Percentiles rank a stretch among this genome's conserved stretches.
phyloP scores from a whole-genome alignment of 345 rosid species.

The Salix viminalis region DNA sequence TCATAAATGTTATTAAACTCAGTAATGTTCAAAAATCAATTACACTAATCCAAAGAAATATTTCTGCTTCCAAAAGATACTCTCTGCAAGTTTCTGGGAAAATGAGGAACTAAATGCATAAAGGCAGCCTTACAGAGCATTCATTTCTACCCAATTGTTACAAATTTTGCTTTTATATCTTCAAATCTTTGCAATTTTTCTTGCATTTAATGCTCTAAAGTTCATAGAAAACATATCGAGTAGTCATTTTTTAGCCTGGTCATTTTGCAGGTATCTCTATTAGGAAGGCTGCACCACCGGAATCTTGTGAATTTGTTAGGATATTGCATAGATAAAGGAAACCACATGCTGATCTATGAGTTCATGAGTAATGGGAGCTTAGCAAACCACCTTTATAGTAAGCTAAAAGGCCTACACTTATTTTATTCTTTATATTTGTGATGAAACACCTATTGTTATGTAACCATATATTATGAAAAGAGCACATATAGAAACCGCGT shows the following conservation, averaged over 20 bases:
- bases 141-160: not conserved
- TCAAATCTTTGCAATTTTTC: not conserved
- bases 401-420: conserved; percentile 29
- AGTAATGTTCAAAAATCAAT: not conserved
- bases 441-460: not conserved
- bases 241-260: conserved; percentile 10
- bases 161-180: not conserved
- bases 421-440: conserved; percentile 4
- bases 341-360: conserved; percentile 74
- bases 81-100: not conserved
- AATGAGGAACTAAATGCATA: not conserved
- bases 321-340: conserved; percentile 81
- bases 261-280: conserved; percentile 62
- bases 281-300: conserved; percentile 93
- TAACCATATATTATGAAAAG: not conserved
- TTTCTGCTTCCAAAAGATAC: not conserved
- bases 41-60: not conserved
- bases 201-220: not conserved
- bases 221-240: not conserved
- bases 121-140: not conserved
- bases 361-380: conserved; percentile 97
- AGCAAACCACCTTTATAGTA: conserved; percentile 70
- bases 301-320: conserved; percentile 94
- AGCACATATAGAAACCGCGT: not conserved
- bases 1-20: not conserved